These are phyloP conservation scores for Colletotrichum lindemuthianum DNA, from an alignment of 2,329 filamentous ascomycete species.

Conservation along the genomic window DNA sequence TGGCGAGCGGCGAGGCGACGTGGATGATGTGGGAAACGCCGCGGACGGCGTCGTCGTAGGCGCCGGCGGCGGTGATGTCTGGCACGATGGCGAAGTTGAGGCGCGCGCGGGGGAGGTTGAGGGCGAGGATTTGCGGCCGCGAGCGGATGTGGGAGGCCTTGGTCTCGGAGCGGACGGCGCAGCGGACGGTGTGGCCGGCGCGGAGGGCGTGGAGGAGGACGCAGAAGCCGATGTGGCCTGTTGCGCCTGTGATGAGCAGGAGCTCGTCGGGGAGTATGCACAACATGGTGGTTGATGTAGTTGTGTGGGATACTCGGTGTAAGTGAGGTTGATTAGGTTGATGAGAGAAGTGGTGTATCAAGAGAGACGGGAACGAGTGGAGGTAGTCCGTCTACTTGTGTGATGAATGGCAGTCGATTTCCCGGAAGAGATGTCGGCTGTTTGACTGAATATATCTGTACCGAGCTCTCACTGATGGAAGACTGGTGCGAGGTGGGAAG, in stretches of 20 bases:
- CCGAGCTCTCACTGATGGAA: slow-evolving; percentile 4
- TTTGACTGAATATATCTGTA: not conserved
- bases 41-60: slow-evolving; percentile 54
- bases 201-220: slow-evolving; percentile 41
- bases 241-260: slow-evolving; percentile 44
- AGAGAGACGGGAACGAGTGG: slow-evolving; percentile 4
- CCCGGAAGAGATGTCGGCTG: not conserved
- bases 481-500: slow-evolving; percentile 5
- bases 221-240: slow-evolving; percentile 45
- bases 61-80: slow-evolving; percentile 48
- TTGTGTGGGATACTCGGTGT: not conserved
- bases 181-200: slow-evolving; percentile 43
- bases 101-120: slow-evolving; percentile 34
- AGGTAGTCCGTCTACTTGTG: slow-evolving; percentile 16
- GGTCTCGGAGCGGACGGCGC: slow-evolving; percentile 42
- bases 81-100: slow-evolving; percentile 47
- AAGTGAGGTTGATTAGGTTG: not conserved
- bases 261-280: slow-evolving; percentile 33
- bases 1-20: slow-evolving; percentile 43
- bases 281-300: slow-evolving; percentile 22
- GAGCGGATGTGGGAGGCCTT: slow-evolving; percentile 34
- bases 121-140: slow-evolving; percentile 27
- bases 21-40: slow-evolving; percentile 51
- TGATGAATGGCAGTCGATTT: slow-evolving; percentile 7
- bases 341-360: slow-evolving; percentile 1